Evolutionary conservation across 495 filamentous ascomycete species (phyloP).

Genomic region (Venustampulla echinocandica): DNA sequence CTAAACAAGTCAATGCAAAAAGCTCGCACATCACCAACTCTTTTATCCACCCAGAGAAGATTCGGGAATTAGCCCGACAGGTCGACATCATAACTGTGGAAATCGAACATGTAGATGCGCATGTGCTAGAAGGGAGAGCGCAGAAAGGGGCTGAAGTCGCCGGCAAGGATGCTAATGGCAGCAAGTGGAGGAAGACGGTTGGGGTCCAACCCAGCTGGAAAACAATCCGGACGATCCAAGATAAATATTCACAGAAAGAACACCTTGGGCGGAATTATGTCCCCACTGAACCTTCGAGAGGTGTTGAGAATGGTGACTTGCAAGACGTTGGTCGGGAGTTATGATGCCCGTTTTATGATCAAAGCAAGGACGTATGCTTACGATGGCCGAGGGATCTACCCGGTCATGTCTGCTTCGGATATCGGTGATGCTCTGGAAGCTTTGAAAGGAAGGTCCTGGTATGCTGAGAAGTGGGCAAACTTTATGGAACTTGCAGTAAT

Average conservation of each 20-base stretch:
- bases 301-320: slow-evolving; percentile 47
- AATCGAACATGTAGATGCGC: slow-evolving; percentile 94
- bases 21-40: slow-evolving; percentile 71
- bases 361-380: slow-evolving; percentile 91
- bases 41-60: slow-evolving; percentile 68
- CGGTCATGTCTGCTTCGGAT: slow-evolving; percentile 57
- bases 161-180: slow-evolving; percentile 29
- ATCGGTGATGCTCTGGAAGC: slow-evolving; percentile 59
- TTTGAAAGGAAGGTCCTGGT: slow-evolving; percentile 63
- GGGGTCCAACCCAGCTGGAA: slow-evolving; percentile 80
- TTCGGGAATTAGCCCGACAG: slow-evolving; percentile 63
- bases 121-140: slow-evolving; percentile 79
- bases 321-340: slow-evolving; percentile 53
- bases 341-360: slow-evolving; percentile 87
- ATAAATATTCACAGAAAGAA: slow-evolving; percentile 90
- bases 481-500: slow-evolving; percentile 92
- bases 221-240: slow-evolving; percentile 87
- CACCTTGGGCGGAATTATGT: slow-evolving; percentile 60
- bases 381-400: slow-evolving; percentile 87
- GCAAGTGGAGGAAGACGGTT: slow-evolving; percentile 33
- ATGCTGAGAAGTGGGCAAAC: slow-evolving; percentile 85
- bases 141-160: slow-evolving; percentile 43
- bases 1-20: slow-evolving; percentile 82
- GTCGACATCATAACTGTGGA: slow-evolving; percentile 92
- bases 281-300: slow-evolving; percentile 59